Evolutionary conservation across 2,329 filamentous ascomycete species (phyloP).

Genomic region (Neofusicoccum umdonicola): DNA sequence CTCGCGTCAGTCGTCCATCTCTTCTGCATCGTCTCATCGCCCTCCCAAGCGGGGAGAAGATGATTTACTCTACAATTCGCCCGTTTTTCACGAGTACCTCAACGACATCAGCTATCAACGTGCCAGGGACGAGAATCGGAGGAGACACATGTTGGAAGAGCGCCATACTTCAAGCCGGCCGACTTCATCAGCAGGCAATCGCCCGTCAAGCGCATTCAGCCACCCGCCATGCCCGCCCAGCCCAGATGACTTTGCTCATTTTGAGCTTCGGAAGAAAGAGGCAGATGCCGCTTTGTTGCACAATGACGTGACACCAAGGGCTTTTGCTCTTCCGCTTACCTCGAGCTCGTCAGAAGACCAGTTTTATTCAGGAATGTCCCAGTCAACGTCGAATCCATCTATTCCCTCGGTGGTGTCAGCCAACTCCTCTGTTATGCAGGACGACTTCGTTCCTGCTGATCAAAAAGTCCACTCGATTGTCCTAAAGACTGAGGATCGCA

Average conservation of each 20-base stretch:
- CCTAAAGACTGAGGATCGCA: neutral
- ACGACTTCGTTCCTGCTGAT: constrained; percentile 28
- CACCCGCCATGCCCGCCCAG: constrained; percentile 46
- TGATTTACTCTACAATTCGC: constrained; percentile 3
- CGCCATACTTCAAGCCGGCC: constrained; percentile 21
- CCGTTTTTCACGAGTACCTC: constrained; percentile 19
- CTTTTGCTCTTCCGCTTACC: constrained; percentile 20
- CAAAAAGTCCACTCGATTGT: neutral
- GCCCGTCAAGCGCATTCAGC: constrained; percentile 28
- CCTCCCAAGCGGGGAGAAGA: constrained; percentile 10
- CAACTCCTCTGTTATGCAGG: constrained; percentile 43
- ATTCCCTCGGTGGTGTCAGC: constrained; percentile 52
- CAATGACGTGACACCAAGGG: constrained; percentile 5
- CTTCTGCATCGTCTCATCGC: constrained; percentile 36
- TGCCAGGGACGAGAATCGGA: constrained; percentile 39
- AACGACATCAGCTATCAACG: constrained; percentile 33
- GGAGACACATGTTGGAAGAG: constrained; percentile 34
- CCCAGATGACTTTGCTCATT: constrained; percentile 42
- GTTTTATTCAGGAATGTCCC: constrained; percentile 47
- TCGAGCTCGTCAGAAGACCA: constrained; percentile 50
- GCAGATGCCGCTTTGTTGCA: neutral
- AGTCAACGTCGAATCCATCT: constrained; percentile 51
- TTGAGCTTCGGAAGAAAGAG: neutral
- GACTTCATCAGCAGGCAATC: neutral
- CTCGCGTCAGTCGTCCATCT: constrained; percentile 40